These are phyloP conservation scores for Myxozyma neglecta DNA, from an alignment of 805 yeast genomes.

Conservation along the genomic window DNA sequence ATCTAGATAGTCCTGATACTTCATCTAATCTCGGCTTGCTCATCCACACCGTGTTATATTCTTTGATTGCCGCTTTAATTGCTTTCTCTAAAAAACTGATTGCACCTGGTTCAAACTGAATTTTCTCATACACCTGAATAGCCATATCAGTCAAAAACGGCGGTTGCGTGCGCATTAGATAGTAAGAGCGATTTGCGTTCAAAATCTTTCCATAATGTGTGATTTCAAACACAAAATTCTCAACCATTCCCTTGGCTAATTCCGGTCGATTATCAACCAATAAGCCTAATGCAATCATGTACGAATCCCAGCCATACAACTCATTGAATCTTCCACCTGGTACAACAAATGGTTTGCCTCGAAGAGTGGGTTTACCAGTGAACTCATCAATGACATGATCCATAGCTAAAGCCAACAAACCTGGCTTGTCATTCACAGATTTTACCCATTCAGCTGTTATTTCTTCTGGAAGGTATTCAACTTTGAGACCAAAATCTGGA, in stretches of 20 bases:
- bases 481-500: conserved; percentile 64
- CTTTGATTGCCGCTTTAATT: conserved; percentile 76
- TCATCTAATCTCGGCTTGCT: conserved; percentile 69
- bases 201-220: conserved; percentile 86
- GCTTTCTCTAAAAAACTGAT: conserved; percentile 65
- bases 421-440: conserved; percentile 79
- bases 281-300: conserved; percentile 84
- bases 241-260: conserved; percentile 85
- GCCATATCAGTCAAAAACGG: conserved; percentile 96
- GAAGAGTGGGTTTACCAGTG: conserved; percentile 51
- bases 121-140: conserved; percentile 60
- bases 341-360: conserved; percentile 83
- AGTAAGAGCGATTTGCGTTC: conserved; percentile 92
- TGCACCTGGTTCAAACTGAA: conserved; percentile 45
- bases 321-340: conserved; percentile 98
- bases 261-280: conserved; percentile 63
- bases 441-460: conserved; percentile 77
- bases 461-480: conserved; percentile 69
- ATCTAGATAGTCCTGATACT: conserved; percentile 77
- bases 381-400: conserved; percentile 51
- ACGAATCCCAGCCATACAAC: conserved; percentile 97
- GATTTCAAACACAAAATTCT: conserved; percentile 87
- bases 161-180: conserved; percentile 90
- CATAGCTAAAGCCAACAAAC: conserved; percentile 79
- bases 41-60: conserved; percentile 80